These are phyloP conservation scores for Pleurostoma richardsiae DNA, from an alignment of 2,329 filamentous ascomycete species.

Conservation along the genomic window DNA sequence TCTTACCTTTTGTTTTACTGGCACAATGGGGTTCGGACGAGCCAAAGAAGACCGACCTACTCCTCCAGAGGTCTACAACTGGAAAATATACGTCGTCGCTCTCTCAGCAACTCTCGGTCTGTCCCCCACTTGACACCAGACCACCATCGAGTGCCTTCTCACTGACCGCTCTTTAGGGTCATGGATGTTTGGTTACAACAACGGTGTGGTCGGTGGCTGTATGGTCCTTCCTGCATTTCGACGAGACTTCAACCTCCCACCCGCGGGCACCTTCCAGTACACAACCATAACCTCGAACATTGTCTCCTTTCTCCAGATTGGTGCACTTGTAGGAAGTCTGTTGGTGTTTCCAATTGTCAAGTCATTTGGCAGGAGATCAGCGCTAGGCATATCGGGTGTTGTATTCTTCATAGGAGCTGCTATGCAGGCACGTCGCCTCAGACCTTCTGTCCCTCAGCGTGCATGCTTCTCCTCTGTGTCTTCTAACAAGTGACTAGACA, in stretches of 20 bases:
- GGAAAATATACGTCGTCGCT: not conserved
- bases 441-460: conserved; percentile 5
- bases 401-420: conserved; percentile 4
- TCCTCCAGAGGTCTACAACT: not conserved
- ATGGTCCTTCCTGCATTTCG: not conserved
- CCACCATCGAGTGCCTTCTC: no score
- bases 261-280: not conserved
- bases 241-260: not conserved
- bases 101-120: not conserved
- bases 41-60: not conserved
- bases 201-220: not conserved
- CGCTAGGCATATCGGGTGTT: conserved; percentile 4
- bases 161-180: not conserved
- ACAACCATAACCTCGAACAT: conserved; percentile 28
- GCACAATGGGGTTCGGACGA: not conserved
- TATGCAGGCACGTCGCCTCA: conserved; percentile 7
- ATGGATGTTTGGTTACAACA: not conserved
- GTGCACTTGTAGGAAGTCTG: conserved; percentile 11
- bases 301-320: conserved; percentile 13
- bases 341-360: conserved; percentile 22
- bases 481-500: conserved; percentile 6
- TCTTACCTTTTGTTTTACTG: not conserved
- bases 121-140: not conserved
- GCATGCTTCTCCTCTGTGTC: conserved; percentile 4
- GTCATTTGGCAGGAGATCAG: conserved; percentile 46